Evolutionary conservation across 768 basidiomycete species (phyloP), one percentile per base, ranked within the genome.

Genomic region (Tricholoma bakamatsutake): DNA sequence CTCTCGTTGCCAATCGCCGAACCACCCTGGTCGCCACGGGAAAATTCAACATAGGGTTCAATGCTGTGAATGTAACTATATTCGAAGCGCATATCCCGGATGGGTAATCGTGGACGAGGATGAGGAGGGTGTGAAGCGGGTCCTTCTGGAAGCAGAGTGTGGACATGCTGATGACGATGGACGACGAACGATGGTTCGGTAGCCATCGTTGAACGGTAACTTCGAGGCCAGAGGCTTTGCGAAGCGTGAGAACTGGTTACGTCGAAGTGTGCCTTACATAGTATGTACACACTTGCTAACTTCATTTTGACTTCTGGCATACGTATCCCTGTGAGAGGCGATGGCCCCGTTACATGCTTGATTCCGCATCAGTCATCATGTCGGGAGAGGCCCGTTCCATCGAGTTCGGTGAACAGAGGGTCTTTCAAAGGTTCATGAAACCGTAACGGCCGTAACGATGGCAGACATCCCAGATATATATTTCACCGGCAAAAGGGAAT

Each of bases 1-100:
- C 50, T 53, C 57, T 68, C 58, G 68, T 70, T 54, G 67, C 72
- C 53, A 61, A 57, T 35, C 52, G 60, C 58, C 27, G 68, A 64
- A n/a, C 58, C 57, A 15, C 62, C 59, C 21, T 39, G 31, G 21
- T 18, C 17, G n/a, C 10, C 37, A 21, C 24, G 54, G 37, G 68
- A 69, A 48, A 85, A 63, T 50, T 79, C 74, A 49, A 84, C 69
- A 62, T 76, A 82, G 7, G 75, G 73, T 24, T 71, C 74, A 58
- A 89, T 76, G 59, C 83, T 86, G 59, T 76, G 78, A 55, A 88
- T 57, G 67, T 87, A 91, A 50, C 80, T 83, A 55, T 81, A 78
- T 64, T 90, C 88, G 71, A 88, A 89, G 27, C 88, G 86, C 35
- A 90, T 71, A 65, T 91, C 88, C 27, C 88, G 87, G 52, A 90